These are phyloP conservation scores for Chlorella sp. DNA, from an alignment of 139 green algal genomes.

Conservation along the genomic window DNA sequence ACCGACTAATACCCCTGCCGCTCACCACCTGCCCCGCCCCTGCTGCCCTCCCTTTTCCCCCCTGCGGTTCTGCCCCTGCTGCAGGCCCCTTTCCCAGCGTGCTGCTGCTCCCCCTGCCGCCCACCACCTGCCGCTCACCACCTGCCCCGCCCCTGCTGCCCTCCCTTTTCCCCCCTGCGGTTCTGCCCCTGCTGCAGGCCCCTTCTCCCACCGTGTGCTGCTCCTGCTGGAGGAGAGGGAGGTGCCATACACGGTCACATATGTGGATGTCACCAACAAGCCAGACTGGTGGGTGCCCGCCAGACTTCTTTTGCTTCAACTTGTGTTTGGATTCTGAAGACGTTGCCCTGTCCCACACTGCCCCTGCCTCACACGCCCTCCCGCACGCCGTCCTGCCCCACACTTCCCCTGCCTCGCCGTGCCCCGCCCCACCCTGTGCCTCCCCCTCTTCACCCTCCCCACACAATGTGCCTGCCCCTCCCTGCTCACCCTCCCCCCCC, in stretches of 20 bases:
- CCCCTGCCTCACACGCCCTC: neutral
- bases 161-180: neutral
- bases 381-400: neutral
- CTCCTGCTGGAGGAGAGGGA: conserved; percentile 83
- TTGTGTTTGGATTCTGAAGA: too few species aligned
- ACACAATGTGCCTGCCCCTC: neutral
- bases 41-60: neutral
- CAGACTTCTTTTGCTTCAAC: too few species aligned
- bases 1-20: too few species aligned
- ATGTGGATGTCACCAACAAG: conserved; percentile 83
- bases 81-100: conserved; percentile 86
- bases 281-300: conserved; percentile 69
- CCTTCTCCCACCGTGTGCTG: conserved; percentile 86
- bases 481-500: neutral
- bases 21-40: neutral
- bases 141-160: too few species aligned
- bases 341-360: neutral
- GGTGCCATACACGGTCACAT: conserved; percentile 65
- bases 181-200: conserved; percentile 57
- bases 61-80: neutral
- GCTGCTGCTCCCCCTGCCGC: conserved; percentile 72
- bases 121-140: neutral
- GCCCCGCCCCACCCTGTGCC: too few species aligned
- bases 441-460: too few species aligned
- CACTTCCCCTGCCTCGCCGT: neutral